Evolutionary conservation across 345 rosid species (phyloP).

Genomic region (Moricandia moricandioides): DNA sequence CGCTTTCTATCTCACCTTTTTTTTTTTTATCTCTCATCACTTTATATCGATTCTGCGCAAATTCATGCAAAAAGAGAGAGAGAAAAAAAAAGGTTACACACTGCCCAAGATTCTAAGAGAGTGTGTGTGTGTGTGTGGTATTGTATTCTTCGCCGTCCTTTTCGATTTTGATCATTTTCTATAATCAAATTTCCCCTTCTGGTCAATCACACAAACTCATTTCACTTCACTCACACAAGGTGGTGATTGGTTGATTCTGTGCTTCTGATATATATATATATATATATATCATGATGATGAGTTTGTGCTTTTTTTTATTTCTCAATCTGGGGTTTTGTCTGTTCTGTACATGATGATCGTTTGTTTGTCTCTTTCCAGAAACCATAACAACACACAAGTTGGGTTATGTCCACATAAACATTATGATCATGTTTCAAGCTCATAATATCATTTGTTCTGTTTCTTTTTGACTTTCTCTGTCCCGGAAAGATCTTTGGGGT

Average conservation of each 20-base stretch:
- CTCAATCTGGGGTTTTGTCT: constrained; percentile 11
- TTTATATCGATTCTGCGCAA: constrained; percentile 8
- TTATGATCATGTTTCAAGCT: background rate
- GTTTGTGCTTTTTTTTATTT: background rate
- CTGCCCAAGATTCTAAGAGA: constrained; percentile 26
- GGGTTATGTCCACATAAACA: background rate
- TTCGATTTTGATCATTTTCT: constrained; percentile 4
- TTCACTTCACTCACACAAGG: background rate
- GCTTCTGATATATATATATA: background rate
- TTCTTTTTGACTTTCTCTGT: constrained; percentile 5
- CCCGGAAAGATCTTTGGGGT: background rate
- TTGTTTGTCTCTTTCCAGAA: background rate
- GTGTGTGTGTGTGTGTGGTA: constrained; percentile 17
- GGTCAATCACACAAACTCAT: background rate
- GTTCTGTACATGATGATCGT: background rate
- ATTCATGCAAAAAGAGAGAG: constrained; percentile 28
- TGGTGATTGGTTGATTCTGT: constrained; percentile 4
- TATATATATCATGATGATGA: background rate
- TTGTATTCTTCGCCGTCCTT: constrained; percentile 25
- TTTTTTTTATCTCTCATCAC: constrained; percentile 8
- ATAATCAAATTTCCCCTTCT: background rate
- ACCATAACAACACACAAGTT: background rate
- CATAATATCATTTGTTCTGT: background rate
- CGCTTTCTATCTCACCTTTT: background rate
- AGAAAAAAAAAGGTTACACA: constrained; percentile 23